A percentile compares a stretch with the other conserved stretches of the same genome.
Evolutionary conservation across 192 early-diverging fungal genomes (phyloP).

Genomic region (Coemansia umbellata): DNA sequence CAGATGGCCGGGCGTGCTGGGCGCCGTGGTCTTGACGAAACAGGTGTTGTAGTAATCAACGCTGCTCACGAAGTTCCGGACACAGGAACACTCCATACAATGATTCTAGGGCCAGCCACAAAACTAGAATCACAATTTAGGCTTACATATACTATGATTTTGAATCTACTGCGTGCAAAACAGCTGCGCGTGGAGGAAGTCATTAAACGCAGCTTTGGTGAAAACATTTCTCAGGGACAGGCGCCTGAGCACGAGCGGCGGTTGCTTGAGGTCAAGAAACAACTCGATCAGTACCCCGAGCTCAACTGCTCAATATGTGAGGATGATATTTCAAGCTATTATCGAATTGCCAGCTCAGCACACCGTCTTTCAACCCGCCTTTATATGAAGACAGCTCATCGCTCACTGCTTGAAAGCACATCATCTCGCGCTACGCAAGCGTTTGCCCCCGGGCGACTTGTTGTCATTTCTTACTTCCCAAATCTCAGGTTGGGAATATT

Average conservation of each 20-base stretch:
- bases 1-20: conserved; percentile 99
- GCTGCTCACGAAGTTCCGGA: conserved; percentile 61
- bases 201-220: conserved; percentile 97
- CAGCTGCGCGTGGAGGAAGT: conserved; percentile 96
- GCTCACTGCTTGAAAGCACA: conserved; percentile 28
- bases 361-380: conserved; percentile 34
- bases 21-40: conserved; percentile 86
- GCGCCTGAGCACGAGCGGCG: conserved; percentile 77
- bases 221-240: conserved; percentile 79
- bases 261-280: conserved; percentile 64
- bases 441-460: conserved; percentile 66
- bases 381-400: conserved; percentile 25
- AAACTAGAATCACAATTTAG: conserved; percentile 94
- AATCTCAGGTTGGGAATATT: conserved; percentile 24
- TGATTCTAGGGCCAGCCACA: conserved; percentile 84
- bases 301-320: conserved; percentile 81
- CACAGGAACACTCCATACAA: conserved; percentile 59
- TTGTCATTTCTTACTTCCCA: conserved; percentile 70
- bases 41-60: conserved; percentile 87
- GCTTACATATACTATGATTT: conserved; percentile 97
- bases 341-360: conserved; percentile 50
- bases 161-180: conserved; percentile 93
- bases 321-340: conserved; percentile 68
- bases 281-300: conserved; percentile 56
- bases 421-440: conserved; percentile 59